Evolutionary conservation across 441 rosid species (phyloP), one percentile per base, ranked within the genome.

Genomic region (Gossypium lobatum): DNA sequence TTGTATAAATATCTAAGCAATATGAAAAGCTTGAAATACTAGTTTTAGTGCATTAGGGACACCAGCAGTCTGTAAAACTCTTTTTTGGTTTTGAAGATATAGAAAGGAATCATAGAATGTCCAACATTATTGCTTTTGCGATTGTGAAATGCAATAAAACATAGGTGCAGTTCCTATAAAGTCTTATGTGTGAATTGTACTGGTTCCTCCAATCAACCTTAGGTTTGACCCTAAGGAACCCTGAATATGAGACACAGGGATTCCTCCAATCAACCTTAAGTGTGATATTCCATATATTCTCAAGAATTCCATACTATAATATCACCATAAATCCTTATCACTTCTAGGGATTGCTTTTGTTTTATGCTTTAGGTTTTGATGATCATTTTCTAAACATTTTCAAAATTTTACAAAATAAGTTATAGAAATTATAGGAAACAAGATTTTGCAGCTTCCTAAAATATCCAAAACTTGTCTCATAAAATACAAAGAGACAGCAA

Each of bases 211-310:
- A 59, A 59, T 59, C 37, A 59, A 59, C 31, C 64, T 59, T 25
- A 59, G 17, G 17, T 25, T 25, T 25, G 37, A 25, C 64, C 17
- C 37, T 59, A 59, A 59, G 37, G 64, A 59, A 59, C 17, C 37
- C 9, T 59, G 28, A 2, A 14, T 25, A 26, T 59, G 64, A 59
- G 7, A 17, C 64, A 25, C 34, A 58, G 3, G 28, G 64, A 59
- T 59, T 59, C 37, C 39, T 59, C 34, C 62, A 58, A 58, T 58
- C 62, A 58, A 11, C 34, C 62, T 58, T 58, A 21, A 58, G 62
- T 58, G 62, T 21, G 62, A 58, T 23, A 25, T 25, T 59, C 7
- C 37, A 1, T 59, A 25, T 25, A 23, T 59, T 59, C 64, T 25
- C 16, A 59, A 59, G 64, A 13, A 59, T 25, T 59, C 14, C 64